Base-by-base conservation (phyloP, 768 basidiomycete species). In the Cyathus striatus region DNA sequence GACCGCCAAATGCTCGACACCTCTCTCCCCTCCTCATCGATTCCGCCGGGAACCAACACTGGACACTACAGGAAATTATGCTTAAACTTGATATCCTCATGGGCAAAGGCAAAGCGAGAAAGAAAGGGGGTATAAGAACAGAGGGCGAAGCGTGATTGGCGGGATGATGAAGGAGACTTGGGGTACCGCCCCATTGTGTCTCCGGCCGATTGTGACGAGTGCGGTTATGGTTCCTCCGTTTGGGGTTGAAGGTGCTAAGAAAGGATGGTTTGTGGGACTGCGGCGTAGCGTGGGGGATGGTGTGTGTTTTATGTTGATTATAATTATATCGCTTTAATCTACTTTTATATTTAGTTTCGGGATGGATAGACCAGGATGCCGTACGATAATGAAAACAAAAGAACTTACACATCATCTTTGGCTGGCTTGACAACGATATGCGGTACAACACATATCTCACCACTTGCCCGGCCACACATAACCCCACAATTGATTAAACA, bases 41-140 rank as follows among this genome's bases (percentile, higher is more conserved):
- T 45, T 52, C 58, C 36, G 64, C 64, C 32, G 69, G 66, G 3
- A 58, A 55, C 0, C 63, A 66, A 23, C 65, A 60, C 2, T 80
- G 79, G 57, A 83, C 83, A 0, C 60, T 89, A 1, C 87, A 90
- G 52, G 70, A 84, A 1, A 64, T 90, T 45, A 75, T 89, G 50
- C 88, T 86, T 32, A 88, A 87, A 60, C 72, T 70, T 1, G 35
- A 37, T 20, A n/a, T 13, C 21, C 14, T 37, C 14, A 13, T 20
- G 4, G 16, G 16, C 30, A n/a, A n/a, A n/a, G n/a, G n/a, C 27
- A 9, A 9, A 30, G 27, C n/a, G 27, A 40, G 20, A 16, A 40
- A 16, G 17, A 40, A 40, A 23, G n/a, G n/a, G n/a, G n/a, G n/a
- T n/a, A n/a, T n/a, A n/a, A n/a, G n/a, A n/a, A n/a, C n/a, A n/a